phyloP scores from a whole-genome alignment of 352 stramenopile species.

The Globisporangium spiculum region DNA sequence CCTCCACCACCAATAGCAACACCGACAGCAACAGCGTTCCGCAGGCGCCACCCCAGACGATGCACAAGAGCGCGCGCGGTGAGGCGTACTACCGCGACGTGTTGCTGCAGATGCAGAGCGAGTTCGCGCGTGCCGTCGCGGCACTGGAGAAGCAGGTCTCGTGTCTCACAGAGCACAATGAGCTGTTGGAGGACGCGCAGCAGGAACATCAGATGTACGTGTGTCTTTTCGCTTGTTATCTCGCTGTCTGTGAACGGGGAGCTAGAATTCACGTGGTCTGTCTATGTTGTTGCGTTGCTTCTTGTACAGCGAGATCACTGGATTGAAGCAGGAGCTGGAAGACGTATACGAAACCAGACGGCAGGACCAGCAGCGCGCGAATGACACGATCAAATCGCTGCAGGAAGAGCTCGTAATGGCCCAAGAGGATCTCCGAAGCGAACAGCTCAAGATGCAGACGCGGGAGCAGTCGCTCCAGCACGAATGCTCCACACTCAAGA shows the following conservation, averaged over 20 bases:
- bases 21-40: neutral
- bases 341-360: constrained; percentile 17
- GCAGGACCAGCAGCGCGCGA: constrained; percentile 15
- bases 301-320: constrained; percentile 14
- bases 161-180: constrained; percentile 49
- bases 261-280: neutral
- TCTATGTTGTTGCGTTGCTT: neutral
- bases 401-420: constrained; percentile 25
- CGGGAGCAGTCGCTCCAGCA: constrained; percentile 25
- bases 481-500: constrained; percentile 40
- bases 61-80: constrained; percentile 11
- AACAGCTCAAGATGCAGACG: constrained; percentile 14
- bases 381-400: constrained; percentile 15
- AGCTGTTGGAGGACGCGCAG: constrained; percentile 26
- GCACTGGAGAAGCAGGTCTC: constrained; percentile 59
- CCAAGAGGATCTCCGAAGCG: constrained; percentile 15
- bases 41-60: neutral
- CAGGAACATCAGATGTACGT: constrained; percentile 21
- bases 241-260: too few relatives aligned
- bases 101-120: constrained; percentile 56
- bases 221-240: neutral
- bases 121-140: constrained; percentile 46
- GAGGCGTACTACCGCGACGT: constrained; percentile 48
- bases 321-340: constrained; percentile 19
- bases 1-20: neutral